Base-by-base conservation (phyloP, 495 filamentous ascomycete species). In the Penicillium robsamsonii region DNA sequence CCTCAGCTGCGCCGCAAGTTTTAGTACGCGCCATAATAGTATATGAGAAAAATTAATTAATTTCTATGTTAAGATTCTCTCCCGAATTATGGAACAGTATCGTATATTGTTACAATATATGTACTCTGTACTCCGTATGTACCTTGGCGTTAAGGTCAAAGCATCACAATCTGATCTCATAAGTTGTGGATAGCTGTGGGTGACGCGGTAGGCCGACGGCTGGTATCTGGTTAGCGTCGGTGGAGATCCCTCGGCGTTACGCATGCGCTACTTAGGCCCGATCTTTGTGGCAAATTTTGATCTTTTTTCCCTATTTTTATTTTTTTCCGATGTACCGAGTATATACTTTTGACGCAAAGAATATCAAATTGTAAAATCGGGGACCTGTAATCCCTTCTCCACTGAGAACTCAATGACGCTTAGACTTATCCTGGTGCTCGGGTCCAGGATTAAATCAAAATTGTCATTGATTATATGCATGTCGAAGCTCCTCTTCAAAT, bases 401-500 rank as follows among this genome's bases (percentile, higher is more conserved):
- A n/a, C 35, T 37, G 13, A 6, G n/a, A 38, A 38, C 35, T 17
- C n/a, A 38, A 38, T 38, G 35, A 38, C 35, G 57, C 41, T 60
- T 60, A 63, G 46, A 63, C 45, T 63, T 27, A 27, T 54, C 60
- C 57, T 37, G 57, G 63, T 58, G 40, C 46, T 29, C 60, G 60
- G 60, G 58, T 57, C 59, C 45, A 45, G 56, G 31, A 22, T 22
- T 22, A 22, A 22, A 22, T 22, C 22, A 22, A 22, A 22, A 22
- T 22, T 22, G 22, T 22, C 22, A 22, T 22, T 1, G 22, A 29
- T 6, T 27, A 40, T 40, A 35, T 29, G n/a, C 22, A 53, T 10
- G 17, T 25, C 11, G 27, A 27, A 73, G 59, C 8, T 74, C 69
- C 43, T 65, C 60, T 53, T 76, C 67, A 50, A 77, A 79, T 1